Evolutionary conservation across 495 filamentous ascomycete species (phyloP), one percentile per base, ranked within the genome.

Genomic region (Talaromyces liani): DNA sequence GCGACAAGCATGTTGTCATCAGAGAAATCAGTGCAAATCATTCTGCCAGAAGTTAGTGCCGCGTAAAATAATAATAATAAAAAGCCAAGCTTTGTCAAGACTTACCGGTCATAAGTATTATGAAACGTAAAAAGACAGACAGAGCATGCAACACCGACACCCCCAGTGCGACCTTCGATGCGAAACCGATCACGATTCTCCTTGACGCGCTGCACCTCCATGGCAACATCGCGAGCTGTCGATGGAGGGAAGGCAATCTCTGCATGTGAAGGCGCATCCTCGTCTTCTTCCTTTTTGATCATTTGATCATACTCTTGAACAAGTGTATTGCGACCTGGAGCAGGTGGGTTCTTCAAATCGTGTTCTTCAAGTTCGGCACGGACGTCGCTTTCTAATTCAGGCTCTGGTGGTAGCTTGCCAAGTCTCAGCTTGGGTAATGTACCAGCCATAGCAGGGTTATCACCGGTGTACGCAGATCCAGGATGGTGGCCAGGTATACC

Each of bases 81-180:
- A 51, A 51, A 27, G 0, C 14, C 0, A 18, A n/a, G 39, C 24
- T 20, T 49, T 49, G 45, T n/a, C 16, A 12, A 24, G 57, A 76
- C 85, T 79, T 78, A 96, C 93, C 83, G 87, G 68, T 96, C 91
- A 63, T 89, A 85, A 6, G 91, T 96, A 72, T 98, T 98, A 77
- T 98, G 95, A 68, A 97, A 96, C 0, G 94, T 98, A 69, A 92
- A 96, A 89, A 98, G 97, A 80, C 87, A 91, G 10, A 94, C 86
- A 68, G 91, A 94, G 27, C 96, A 80, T 51, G 84, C 88, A 54
- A 91, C 85, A 6, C 91, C 91, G 58, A 90, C 80, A 29, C 92
- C 92, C 45, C 90, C 91, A 45, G 89, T 91, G 22, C 88, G 82
- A 47, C 87, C 85, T 61, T 91, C 87, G 57, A 98, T 91, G 59